Conservation (phyloP, 805 yeast genomes). For the Metschnikowia vanudenii region DNA sequence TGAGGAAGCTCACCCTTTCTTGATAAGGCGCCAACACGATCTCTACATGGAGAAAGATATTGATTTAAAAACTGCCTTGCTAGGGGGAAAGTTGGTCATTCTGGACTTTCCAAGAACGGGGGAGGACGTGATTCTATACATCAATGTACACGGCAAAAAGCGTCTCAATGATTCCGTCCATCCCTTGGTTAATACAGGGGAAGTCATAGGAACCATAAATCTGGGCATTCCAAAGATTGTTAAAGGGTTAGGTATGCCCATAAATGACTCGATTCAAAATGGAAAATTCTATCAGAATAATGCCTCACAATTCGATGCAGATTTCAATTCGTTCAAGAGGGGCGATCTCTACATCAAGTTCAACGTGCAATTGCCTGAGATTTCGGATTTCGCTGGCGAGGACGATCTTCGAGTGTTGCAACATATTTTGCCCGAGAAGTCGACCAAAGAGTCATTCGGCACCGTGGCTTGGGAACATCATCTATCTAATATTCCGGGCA, state of each 20-base stretch:
- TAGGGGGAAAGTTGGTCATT: constrained; percentile 52
- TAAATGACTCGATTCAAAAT: constrained; percentile 21
- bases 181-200: constrained; percentile 23
- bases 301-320: constrained; percentile 14
- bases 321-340: constrained; percentile 22
- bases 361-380: constrained; percentile 34
- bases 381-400: constrained; percentile 27
- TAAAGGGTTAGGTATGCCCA: constrained; percentile 64
- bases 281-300: constrained; percentile 28
- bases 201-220: constrained; percentile 53
- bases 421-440: constrained; percentile 19
- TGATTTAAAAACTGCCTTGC: constrained; percentile 52
- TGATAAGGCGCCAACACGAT: constrained; percentile 45
- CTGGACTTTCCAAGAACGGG: constrained; percentile 34
- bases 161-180: constrained; percentile 9
- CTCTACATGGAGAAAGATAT: constrained; percentile 45
- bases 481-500: constrained; percentile 14
- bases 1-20: constrained; percentile 36
- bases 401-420: constrained; percentile 23
- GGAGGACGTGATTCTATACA: constrained; percentile 27
- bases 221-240: constrained; percentile 50
- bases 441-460: constrained; percentile 7
- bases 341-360: constrained; percentile 43
- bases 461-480: constrained; percentile 12
- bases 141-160: constrained; percentile 37